Conservation (phyloP, 2,329 filamentous ascomycete species). For the Macroventuria anomochaeta region DNA sequence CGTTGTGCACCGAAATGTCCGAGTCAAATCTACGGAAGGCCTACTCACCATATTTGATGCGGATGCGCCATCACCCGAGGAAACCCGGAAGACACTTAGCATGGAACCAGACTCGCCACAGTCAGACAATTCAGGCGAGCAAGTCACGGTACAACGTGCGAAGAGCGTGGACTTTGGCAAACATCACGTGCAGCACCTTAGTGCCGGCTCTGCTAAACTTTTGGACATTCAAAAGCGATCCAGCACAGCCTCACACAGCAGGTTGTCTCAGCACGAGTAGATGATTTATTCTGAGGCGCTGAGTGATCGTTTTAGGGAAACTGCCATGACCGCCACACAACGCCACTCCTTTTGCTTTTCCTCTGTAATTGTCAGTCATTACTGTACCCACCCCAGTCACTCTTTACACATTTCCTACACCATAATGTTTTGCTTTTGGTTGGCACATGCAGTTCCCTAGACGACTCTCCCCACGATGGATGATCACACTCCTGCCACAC, state of each 20-base stretch:
- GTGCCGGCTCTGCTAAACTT: constrained; percentile 77
- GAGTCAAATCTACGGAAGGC: constrained; percentile 68
- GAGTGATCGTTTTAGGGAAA: constrained; percentile 22
- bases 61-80: constrained; percentile 34
- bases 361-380: constrained; percentile 45
- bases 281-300: constrained; percentile 22
- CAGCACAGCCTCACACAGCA: constrained; percentile 38
- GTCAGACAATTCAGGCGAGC: constrained; percentile 34
- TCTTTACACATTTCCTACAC: constrained; percentile 39
- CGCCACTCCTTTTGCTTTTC: constrained; percentile 47
- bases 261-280: constrained; percentile 31
- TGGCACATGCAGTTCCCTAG: constrained; percentile 29
- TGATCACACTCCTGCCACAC: not conserved
- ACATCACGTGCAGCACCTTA: constrained; percentile 73
- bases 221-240: constrained; percentile 64
- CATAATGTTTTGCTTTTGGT: constrained; percentile 21
- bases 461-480: not conserved
- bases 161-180: constrained; percentile 72
- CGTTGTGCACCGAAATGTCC: constrained; percentile 66
- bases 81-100: constrained; percentile 42
- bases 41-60: constrained; percentile 60
- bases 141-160: constrained; percentile 63
- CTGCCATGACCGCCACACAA: constrained; percentile 39
- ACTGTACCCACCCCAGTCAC: constrained; percentile 32
- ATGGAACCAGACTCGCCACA: constrained; percentile 41